Conservation (phyloP, 2,329 filamentous ascomycete species). For the Raffaelea deltoideospora region DNA sequence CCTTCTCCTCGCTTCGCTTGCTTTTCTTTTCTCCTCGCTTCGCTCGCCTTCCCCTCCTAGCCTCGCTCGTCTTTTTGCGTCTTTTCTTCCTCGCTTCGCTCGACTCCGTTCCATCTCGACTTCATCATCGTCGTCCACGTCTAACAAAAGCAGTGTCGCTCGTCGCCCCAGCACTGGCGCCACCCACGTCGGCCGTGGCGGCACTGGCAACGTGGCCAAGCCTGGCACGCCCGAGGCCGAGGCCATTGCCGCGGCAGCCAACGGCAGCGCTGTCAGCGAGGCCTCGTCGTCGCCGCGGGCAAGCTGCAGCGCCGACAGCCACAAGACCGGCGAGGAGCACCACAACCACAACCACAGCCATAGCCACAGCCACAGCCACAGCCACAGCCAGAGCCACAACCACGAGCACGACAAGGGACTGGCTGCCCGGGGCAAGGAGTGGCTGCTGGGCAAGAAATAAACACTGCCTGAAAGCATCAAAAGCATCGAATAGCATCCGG, state of each 20-base stretch:
- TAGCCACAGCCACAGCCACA: neutral
- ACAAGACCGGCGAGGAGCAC: neutral
- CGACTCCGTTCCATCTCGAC: neutral
- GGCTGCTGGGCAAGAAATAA: conserved; percentile 33
- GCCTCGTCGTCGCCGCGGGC: conserved; percentile 12
- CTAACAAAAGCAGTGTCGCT: conserved; percentile 23
- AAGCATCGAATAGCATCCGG: no score
- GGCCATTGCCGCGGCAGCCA: conserved; percentile 12
- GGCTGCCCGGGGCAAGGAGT: conserved; percentile 30
- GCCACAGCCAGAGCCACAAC: conserved; percentile 1
- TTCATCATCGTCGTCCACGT: neutral
- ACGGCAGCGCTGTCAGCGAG: conserved; percentile 17
- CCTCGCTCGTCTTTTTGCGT: no score
- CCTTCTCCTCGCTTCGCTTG: no score
- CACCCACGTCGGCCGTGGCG: conserved; percentile 57
- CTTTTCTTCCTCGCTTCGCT: no score
- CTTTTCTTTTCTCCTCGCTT: no score
- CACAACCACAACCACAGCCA: neutral
- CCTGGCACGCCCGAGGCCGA: conserved; percentile 25
- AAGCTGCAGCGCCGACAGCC: neutral
- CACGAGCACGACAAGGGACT: conserved; percentile 15
- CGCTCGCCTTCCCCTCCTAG: no score
- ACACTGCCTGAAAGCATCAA: no score
- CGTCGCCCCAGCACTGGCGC: conserved; percentile 42
- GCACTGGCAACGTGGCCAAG: conserved; percentile 55